Base-by-base conservation (phyloP, 2,329 filamentous ascomycete species). In the Hypoxylon sp. region DNA sequence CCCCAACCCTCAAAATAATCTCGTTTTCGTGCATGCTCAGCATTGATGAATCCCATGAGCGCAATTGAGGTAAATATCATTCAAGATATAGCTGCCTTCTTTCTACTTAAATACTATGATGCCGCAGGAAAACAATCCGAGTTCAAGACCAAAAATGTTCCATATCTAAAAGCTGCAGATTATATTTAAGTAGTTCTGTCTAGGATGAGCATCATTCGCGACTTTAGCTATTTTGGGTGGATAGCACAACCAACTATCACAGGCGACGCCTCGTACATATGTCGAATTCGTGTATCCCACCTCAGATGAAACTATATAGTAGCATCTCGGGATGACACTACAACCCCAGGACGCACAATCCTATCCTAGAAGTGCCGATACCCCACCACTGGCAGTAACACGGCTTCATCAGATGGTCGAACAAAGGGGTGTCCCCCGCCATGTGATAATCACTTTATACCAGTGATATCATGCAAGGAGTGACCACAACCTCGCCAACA, bases 351-450 rank as follows among this genome's bases (percentile, higher is more conserved):
- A 46, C n/a, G 17, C 47, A 42, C 42, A 50, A 14, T 39, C 8
- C 31, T 48, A 37, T 48, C 35, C 51, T 59, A 24, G 14, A 65
- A 51, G 11, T 61, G 47, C 63, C 57, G 58, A 57, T 59, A 61
- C 58, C 58, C 63, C 63, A 52, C 63, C 14, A 31, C 22, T 29
- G 52, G 35, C 17, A 14, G 57, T 64, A 44, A 50, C 50, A 59
- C 54, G 35, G 29, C 24, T 8, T 35, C 31, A 48, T 52, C 47
- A 44, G 39, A 26, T 48, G 14, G 3, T 24, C 11, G 17, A 26
- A 31, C 29, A 51, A 46, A 53, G 29, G 26, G 37, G 26, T 19
- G n/a, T 24, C 26, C 48, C 58, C 42, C 48, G 17, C 44, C 29
- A 19, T 22, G 37, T 9, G 33, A 33, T 19, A 47, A 14, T 42